Base-by-base conservation (phyloP, 768 basidiomycete genomes). In the Termitomyces bulborhizus region DNA sequence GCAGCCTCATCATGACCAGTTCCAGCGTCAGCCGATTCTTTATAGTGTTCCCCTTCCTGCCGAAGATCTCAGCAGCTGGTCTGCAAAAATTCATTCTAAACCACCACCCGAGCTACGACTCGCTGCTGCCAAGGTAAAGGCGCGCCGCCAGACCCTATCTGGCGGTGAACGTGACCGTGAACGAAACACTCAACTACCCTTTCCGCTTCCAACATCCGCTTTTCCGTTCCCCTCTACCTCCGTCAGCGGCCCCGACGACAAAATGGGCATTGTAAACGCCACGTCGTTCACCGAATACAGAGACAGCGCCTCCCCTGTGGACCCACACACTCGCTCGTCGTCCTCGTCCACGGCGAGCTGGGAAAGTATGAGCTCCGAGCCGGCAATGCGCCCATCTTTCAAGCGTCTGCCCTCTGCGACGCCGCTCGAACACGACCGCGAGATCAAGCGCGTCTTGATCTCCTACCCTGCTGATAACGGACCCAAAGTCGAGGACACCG, bases 361-460 rank as follows among this genome's bases (percentile, higher is more conserved):
- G 27, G 16, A 27, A 8, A 34, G 31, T 13, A 24, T 31, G 9
- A 11, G 1, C 6, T 21, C 31, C 24, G 52, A 44, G 15, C 6
- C 45, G 3, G 26, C 6, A 9, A 45, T 53, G 34, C 46, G 54
- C 16, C 54, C 46, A 2, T 6, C 46, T 5, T 55, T 55, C n/a
- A 55, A 55, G 18, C 37, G 54, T 5, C 26, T 55, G 8, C 54
- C 54, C 5, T 55, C 54, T 1, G 31, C 36, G 21, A 55, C 54
- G 11, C 54, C 54, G 16, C 46, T 55, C 13, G 54, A 55, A 26
- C 24, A 41, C 8, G 41, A 49, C 5, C 47, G 47, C 29, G 47
- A 46, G 39, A 27, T 21, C 31, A 55, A 49, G 39, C 48, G 48
- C 3, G 34, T 12, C 1, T 15, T 37, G 1, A 26, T 48, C 15